Percentiles rank a stretch among this genome's conserved stretches.
Conservation (phyloP, 345 rosid species). For the Brassica carinata region DNA sequence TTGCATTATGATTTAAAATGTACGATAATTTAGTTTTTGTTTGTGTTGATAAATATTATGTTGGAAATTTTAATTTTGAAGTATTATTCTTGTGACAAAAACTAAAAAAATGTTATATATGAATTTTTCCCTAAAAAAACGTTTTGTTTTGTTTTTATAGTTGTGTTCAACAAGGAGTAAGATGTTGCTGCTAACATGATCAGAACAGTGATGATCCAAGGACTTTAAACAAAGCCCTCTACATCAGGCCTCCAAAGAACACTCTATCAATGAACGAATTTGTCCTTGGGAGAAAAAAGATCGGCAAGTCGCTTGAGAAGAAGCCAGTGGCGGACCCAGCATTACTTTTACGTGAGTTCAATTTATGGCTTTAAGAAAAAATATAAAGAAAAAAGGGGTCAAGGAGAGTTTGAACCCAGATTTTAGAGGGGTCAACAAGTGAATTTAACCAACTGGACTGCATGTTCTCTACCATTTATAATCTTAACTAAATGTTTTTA, state of each 20-base stretch:
- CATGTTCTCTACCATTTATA: no score
- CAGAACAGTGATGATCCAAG: neutral
- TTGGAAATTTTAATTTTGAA: neutral
- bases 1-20: no score
- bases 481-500: no score
- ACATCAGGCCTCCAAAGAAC: neutral
- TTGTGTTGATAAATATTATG: neutral
- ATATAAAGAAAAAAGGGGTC: no score
- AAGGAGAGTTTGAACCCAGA: no score
- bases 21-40: neutral
- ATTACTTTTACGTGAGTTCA: no score
- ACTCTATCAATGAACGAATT: neutral
- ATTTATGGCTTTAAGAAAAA: no score
- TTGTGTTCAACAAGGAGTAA: neutral
- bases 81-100: neutral
- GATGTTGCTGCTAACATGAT: neutral
- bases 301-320: neutral
- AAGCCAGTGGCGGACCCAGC: no score
- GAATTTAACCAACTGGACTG: no score
- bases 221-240: neutral
- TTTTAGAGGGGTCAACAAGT: no score
- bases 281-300: neutral
- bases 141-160: neutral
- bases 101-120: neutral
- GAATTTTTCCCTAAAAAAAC: neutral